These are phyloP conservation scores for Dacryopinax primogenitus DNA, from an alignment of 768 basidiomycete genomes.

Conservation along the genomic window DNA sequence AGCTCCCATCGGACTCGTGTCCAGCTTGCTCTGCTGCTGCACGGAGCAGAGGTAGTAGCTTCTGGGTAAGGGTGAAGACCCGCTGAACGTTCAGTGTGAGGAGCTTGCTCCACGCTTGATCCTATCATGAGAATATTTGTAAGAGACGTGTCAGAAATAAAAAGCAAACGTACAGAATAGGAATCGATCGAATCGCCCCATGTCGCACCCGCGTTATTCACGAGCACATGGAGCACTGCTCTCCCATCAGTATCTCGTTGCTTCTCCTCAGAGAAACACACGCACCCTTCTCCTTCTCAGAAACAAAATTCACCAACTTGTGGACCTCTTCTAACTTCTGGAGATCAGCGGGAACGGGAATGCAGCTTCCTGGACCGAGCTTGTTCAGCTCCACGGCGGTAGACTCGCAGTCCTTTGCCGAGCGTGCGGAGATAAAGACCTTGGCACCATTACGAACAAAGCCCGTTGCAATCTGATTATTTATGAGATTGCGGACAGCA, in stretches of 20 bases:
- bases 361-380: slow-evolving; percentile 43
- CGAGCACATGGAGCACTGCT: slow-evolving; percentile 38
- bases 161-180: slow-evolving; percentile 31
- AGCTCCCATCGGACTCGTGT: slow-evolving; percentile 24
- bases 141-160: slow-evolving; percentile 12
- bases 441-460: slow-evolving; percentile 51
- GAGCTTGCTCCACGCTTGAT: slow-evolving; percentile 48
- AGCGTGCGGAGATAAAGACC: slow-evolving; percentile 53
- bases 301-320: slow-evolving; percentile 39
- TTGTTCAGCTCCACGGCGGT: slow-evolving; percentile 42
- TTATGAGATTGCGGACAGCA: slow-evolving; percentile 18
- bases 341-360: slow-evolving; percentile 43
- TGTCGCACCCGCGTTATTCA: slow-evolving; percentile 54
- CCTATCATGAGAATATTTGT: slow-evolving; percentile 26
- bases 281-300: slow-evolving; percentile 37
- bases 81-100: slow-evolving; percentile 49
- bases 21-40: slow-evolving; percentile 35
- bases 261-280: not conserved
- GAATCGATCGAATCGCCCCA: slow-evolving; percentile 40
- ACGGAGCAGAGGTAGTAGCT: slow-evolving; percentile 43
- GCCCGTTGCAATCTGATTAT: slow-evolving; percentile 44
- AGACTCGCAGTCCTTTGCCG: slow-evolving; percentile 37
- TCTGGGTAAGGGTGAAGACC: slow-evolving; percentile 52
- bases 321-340: slow-evolving; percentile 43
- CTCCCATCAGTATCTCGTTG: not conserved